These are phyloP conservation scores for Endoconidiophora polonica DNA, from an alignment of 2,329 filamentous ascomycete species.

Conservation along the genomic window DNA sequence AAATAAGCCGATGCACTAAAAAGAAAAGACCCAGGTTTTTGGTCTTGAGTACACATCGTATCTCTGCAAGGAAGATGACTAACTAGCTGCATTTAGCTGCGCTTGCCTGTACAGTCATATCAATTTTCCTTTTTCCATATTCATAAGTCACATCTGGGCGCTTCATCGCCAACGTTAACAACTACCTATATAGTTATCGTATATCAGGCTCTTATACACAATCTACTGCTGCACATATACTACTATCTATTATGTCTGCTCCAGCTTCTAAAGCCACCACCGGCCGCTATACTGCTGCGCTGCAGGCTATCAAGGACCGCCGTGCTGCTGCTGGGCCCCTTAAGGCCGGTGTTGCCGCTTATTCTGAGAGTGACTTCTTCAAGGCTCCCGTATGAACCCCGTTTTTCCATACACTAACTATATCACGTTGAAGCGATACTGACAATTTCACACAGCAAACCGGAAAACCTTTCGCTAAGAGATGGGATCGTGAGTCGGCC, in stretches of 20 bases:
- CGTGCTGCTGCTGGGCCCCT: slow-evolving; percentile 57
- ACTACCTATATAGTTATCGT: not conserved
- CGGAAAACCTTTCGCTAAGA: slow-evolving; percentile 58
- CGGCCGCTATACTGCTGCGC: slow-evolving; percentile 9
- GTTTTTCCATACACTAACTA: slow-evolving; percentile 3
- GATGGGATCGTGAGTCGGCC: slow-evolving; percentile 61
- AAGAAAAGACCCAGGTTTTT: no score
- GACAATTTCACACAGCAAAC: slow-evolving; percentile 17
- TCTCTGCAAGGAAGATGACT: no score
- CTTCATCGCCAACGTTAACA: not conserved
- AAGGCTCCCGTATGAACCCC: slow-evolving; percentile 47
- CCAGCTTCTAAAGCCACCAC: slow-evolving; percentile 4
- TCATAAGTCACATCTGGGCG: not conserved
- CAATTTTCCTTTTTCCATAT: not conserved
- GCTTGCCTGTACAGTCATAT: no score
- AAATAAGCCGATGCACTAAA: no score
- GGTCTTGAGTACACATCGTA: no score
- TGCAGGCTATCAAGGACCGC: slow-evolving; percentile 49
- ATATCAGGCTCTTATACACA: not conserved
- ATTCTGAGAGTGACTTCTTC: slow-evolving; percentile 66
- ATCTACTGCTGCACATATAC: not conserved
- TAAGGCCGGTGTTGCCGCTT: slow-evolving; percentile 59
- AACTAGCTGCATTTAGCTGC: no score
- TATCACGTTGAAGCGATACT: not conserved
- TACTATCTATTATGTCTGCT: slow-evolving; percentile 3